These are phyloP conservation scores for Teratosphaeriaceae sp. DNA, from an alignment of 2,329 filamentous ascomycete species.

Conservation along the genomic window DNA sequence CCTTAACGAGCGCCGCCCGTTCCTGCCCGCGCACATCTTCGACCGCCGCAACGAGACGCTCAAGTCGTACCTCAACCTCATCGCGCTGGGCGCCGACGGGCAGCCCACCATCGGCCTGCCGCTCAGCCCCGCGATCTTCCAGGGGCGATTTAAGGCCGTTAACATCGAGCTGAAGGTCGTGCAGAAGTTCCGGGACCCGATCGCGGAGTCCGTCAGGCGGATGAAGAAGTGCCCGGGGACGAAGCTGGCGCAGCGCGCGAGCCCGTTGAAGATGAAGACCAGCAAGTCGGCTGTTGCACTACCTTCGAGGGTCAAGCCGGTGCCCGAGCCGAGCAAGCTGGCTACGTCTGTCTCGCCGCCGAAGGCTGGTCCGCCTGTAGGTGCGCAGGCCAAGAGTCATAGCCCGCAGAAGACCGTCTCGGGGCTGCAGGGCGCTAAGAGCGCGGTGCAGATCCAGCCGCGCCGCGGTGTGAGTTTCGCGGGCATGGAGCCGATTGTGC, in stretches of 20 bases:
- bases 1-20: conserved; percentile 19
- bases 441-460: conserved; percentile 5
- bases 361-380: background rate
- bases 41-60: conserved; percentile 29
- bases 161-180: conserved; percentile 29
- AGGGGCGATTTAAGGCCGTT: conserved; percentile 28
- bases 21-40: conserved; percentile 26
- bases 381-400: background rate
- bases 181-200: conserved; percentile 27
- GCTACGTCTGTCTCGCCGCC: conserved; percentile 9
- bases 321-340: conserved; percentile 7
- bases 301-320: conserved; percentile 5
- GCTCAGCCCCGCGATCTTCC: conserved; percentile 28
- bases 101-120: conserved; percentile 4
- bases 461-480: conserved; percentile 23
- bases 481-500: conserved; percentile 14
- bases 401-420: conserved; percentile 9
- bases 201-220: conserved; percentile 24
- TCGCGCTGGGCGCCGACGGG: conserved; percentile 6
- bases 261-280: conserved; percentile 8
- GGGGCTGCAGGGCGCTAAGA: conserved; percentile 7
- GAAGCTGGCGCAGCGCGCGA: background rate
- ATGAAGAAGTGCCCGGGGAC: conserved; percentile 18
- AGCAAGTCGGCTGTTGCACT: conserved; percentile 17
- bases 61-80: conserved; percentile 24